phyloP scores from a whole-genome alignment of 2,329 filamentous ascomycete genomes.

The Neofusicoccum sp. region DNA sequence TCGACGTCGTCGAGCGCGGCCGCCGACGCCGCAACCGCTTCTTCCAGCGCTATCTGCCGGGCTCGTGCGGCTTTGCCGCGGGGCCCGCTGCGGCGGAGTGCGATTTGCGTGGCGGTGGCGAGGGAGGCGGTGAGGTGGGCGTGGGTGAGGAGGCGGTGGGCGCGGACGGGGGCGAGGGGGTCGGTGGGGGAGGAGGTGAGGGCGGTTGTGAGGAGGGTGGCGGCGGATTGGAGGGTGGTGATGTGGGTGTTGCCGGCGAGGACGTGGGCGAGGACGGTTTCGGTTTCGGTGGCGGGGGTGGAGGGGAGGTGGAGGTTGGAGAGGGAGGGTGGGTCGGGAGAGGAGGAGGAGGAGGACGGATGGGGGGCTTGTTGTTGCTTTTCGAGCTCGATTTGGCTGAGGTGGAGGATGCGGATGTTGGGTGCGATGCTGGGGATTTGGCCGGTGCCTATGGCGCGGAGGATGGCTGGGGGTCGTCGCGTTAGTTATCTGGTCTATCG shows the following conservation, averaged over 20 bases:
- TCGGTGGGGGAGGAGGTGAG: constrained; percentile 40
- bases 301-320: background rate
- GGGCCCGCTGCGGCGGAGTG: constrained; percentile 69
- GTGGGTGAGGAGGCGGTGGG: constrained; percentile 62
- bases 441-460: constrained; percentile 74
- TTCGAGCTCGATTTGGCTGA: constrained; percentile 31
- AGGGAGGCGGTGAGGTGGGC: constrained; percentile 62
- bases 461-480: constrained; percentile 51
- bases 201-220: background rate
- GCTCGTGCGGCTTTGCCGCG: constrained; percentile 76
- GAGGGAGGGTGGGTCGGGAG: background rate
- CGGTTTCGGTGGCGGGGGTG: background rate
- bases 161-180: constrained; percentile 57
- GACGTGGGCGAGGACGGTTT: background rate
- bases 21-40: constrained; percentile 56
- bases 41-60: constrained; percentile 66
- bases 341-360: background rate
- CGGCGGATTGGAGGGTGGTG: background rate
- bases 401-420: constrained; percentile 34
- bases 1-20: constrained; percentile 19
- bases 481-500: background rate
- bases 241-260: background rate
- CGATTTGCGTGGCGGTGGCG: constrained; percentile 70
- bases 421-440: constrained; percentile 64
- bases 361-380: background rate